phyloP scores from a whole-genome alignment of 176 grass and related monocot genomes.

The Oropetium thomaeum region DNA sequence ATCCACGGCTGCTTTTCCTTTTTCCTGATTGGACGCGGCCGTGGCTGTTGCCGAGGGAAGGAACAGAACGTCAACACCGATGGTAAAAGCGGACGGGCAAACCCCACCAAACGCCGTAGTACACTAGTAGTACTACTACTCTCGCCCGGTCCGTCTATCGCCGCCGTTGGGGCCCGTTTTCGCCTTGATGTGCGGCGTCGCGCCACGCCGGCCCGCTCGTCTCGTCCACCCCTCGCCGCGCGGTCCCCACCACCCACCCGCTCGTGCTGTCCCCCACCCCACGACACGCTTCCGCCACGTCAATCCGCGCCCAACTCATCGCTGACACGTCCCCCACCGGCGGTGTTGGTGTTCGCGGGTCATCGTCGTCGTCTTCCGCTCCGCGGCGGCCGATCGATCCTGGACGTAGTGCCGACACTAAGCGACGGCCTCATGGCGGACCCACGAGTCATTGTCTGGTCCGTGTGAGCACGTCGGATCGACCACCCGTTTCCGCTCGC shows the following conservation, averaged over 20 bases:
- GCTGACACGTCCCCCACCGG: constrained; percentile 10
- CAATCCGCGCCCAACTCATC: background rate
- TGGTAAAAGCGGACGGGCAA: background rate
- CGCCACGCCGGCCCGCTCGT: no score
- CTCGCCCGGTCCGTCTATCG: background rate
- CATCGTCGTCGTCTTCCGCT: background rate
- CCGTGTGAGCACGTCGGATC: background rate
- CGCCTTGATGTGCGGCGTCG: background rate
- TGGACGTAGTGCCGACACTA: background rate
- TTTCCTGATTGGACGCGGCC: background rate
- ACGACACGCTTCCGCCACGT: constrained; percentile 48
- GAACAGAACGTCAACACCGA: background rate
- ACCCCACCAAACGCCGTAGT: background rate
- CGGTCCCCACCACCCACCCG: background rate
- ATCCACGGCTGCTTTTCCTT: background rate
- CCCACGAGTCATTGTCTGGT: background rate
- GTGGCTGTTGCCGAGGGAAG: background rate
- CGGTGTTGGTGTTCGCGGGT: background rate
- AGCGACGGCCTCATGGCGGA: background rate
- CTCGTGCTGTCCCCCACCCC: constrained; percentile 41
- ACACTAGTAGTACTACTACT: no score
- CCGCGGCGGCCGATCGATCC: no score
- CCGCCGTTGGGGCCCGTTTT: background rate
- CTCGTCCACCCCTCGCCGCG: no score
- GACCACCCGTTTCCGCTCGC: constrained; percentile 2